Evolutionary conservation across 2,329 filamentous ascomycete genomes (phyloP).

Genomic region (Aplosporella prunicola): DNA sequence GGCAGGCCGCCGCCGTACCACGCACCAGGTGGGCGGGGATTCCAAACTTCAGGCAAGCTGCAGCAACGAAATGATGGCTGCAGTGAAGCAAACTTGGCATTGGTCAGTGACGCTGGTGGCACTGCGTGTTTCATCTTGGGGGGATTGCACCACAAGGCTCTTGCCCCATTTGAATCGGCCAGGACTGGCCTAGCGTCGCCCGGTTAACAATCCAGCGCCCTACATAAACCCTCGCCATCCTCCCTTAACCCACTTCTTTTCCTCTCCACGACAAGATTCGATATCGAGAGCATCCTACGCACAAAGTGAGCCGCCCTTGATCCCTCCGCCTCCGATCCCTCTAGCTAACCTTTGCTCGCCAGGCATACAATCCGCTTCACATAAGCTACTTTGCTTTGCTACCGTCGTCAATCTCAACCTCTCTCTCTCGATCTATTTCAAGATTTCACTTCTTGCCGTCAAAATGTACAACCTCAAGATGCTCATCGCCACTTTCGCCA

Average conservation of each 20-base stretch:
- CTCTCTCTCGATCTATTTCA: neutral
- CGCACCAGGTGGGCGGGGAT: too few species aligned
- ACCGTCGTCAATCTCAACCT: slow-evolving; percentile 2
- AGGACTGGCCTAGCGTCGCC: too few species aligned
- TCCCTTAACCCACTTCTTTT: neutral
- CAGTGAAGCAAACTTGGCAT: neutral
- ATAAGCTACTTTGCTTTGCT: neutral
- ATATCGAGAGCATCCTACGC: neutral
- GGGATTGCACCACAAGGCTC: slow-evolving; percentile 5
- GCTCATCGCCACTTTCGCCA: neutral
- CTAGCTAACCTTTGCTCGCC: neutral
- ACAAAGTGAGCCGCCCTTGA: neutral
- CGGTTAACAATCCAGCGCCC: too few species aligned
- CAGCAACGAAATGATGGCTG: slow-evolving; percentile 6
- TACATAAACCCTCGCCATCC: neutral
- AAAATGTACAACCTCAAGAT: slow-evolving; percentile 8
- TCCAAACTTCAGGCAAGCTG: slow-evolving; percentile 2
- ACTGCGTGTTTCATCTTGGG: slow-evolving; percentile 7
- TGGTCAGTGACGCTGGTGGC: neutral
- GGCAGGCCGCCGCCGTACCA: too few species aligned
- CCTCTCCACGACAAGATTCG: neutral
- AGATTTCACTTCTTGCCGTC: neutral
- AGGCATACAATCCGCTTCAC: neutral
- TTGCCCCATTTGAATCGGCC: too few species aligned
- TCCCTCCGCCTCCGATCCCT: neutral